Evolutionary conservation across 129 eudicot genomes (phyloP).

Genomic region (Apium graveolens): DNA sequence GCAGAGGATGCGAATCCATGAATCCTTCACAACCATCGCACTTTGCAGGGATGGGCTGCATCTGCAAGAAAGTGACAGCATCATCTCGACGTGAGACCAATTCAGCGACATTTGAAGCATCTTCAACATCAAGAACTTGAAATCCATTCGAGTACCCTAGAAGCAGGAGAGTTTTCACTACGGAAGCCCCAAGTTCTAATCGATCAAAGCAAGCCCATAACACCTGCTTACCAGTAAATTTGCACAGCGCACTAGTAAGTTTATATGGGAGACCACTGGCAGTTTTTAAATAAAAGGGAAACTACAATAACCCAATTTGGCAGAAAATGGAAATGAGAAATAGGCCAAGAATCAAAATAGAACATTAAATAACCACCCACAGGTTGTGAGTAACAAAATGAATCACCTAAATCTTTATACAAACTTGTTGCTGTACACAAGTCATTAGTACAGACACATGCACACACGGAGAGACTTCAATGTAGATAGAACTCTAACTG

Average conservation of each 20-base stretch:
- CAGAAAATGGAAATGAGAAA: background rate
- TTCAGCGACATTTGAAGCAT: constrained; percentile 73
- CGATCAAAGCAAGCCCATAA: constrained; percentile 90
- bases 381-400: background rate
- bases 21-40: constrained; percentile 50
- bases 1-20: constrained; percentile 66
- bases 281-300: background rate
- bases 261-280: background rate
- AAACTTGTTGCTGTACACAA: background rate
- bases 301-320: background rate
- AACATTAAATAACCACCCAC: background rate
- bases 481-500: background rate
- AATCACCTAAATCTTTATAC: background rate
- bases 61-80: constrained; percentile 81
- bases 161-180: constrained; percentile 55
- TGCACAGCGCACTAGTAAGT: background rate
- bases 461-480: background rate
- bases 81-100: constrained; percentile 87
- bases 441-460: background rate
- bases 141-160: constrained; percentile 92
- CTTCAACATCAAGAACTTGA: constrained; percentile 95
- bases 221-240: constrained; percentile 43
- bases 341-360: background rate
- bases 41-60: constrained; percentile 69
- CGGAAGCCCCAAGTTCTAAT: constrained; percentile 53